Conservation (phyloP, 2,329 filamentous ascomycete genomes). For the Phialocephala sp. region DNA sequence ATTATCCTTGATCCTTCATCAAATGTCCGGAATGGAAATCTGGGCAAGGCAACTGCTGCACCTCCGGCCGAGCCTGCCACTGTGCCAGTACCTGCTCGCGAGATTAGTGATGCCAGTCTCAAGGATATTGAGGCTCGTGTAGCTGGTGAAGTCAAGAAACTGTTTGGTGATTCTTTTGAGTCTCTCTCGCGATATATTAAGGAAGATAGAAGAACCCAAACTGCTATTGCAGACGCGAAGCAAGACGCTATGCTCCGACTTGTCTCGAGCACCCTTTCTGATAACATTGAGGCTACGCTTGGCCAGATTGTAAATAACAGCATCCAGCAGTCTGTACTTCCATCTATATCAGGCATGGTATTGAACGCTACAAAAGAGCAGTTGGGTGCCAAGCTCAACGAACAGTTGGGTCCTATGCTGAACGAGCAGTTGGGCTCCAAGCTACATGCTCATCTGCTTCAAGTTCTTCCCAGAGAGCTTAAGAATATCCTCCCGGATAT, state of each 20-base stretch:
- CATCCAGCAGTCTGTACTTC: conserved; percentile 75
- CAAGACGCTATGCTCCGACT: conserved; percentile 72
- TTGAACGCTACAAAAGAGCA: conserved; percentile 73
- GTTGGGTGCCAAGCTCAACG: conserved; percentile 75
- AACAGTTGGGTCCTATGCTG: conserved; percentile 72
- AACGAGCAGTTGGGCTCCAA: conserved; percentile 73
- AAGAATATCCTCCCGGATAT: conserved; percentile 71
- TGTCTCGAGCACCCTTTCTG: conserved; percentile 70
- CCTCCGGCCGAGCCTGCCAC: conserved; percentile 24
- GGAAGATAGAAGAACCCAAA: conserved; percentile 70
- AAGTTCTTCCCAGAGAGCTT: conserved; percentile 64
- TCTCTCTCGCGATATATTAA: conserved; percentile 67
- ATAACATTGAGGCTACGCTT: conserved; percentile 64
- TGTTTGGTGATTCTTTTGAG: conserved; percentile 62
- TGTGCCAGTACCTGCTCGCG: conserved; percentile 27
- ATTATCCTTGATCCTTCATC: conserved; percentile 43
- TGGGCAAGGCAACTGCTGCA: conserved; percentile 32
- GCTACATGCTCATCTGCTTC: conserved; percentile 49
- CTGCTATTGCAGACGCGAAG: conserved; percentile 66
- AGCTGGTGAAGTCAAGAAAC: conserved; percentile 51
- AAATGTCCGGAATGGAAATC: conserved; percentile 36
- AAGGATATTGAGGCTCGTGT: conserved; percentile 56
- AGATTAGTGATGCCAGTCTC: conserved; percentile 51
- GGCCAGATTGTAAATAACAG: conserved; percentile 63
- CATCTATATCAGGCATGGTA: conserved; percentile 72